phyloP scores from a whole-genome alignment of 768 basidiomycete species.

The Kwoniella pini region DNA sequence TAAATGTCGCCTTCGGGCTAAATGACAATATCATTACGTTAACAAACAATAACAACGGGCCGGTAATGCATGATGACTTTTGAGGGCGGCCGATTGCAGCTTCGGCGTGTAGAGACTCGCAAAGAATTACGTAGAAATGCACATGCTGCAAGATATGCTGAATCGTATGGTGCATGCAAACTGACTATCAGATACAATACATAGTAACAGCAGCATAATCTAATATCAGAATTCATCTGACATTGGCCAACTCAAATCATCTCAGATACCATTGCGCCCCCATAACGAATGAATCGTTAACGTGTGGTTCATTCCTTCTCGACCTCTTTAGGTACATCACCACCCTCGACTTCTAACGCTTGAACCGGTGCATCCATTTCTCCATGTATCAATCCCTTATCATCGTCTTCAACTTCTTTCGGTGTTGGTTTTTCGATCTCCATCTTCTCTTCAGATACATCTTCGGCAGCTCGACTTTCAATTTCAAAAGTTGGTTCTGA shows the following conservation, averaged over 20 bases:
- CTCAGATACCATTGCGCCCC: too few species aligned
- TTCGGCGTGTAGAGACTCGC: too few species aligned
- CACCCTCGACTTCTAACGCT: conserved; percentile 26
- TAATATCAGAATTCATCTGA: too few species aligned
- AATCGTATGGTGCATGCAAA: too few species aligned
- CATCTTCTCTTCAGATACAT: conserved; percentile 27
- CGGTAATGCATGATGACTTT: not conserved
- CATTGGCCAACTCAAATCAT: too few species aligned
- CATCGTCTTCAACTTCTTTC: conserved; percentile 22
- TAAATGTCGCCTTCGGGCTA: not conserved
- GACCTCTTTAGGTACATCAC: conserved; percentile 24
- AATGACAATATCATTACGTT: not conserved
- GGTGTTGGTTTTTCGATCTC: conserved; percentile 26
- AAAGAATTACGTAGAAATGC: too few species aligned
- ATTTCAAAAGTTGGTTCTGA: conserved; percentile 29
- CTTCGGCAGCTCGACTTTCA: conserved; percentile 10
- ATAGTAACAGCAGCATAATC: too few species aligned
- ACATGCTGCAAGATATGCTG: too few species aligned
- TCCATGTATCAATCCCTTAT: conserved; percentile 33
- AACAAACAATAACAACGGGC: not conserved
- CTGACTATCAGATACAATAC: too few species aligned
- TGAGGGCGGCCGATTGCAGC: not conserved
- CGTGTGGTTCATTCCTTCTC: conserved; percentile 6
- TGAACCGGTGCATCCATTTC: conserved; percentile 28
- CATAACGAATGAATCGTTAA: too few species aligned